Conservation (phyloP, 164 flowering plant species). For the Liriodendron chinense region DNA sequence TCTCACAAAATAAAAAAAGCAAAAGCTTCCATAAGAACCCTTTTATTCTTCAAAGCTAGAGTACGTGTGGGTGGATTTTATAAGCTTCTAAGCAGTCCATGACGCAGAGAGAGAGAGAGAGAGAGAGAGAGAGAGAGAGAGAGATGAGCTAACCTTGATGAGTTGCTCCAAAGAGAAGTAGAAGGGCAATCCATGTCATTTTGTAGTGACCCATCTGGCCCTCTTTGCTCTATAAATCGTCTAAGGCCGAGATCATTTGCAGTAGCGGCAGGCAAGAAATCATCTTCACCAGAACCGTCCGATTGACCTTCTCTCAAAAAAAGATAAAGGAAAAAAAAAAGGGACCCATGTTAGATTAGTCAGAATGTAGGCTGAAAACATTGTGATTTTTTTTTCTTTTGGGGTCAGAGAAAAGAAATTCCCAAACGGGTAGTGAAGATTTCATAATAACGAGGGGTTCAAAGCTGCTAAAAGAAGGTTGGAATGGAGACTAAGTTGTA, state of each 20-base stretch:
- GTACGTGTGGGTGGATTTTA: slow-evolving; percentile 34
- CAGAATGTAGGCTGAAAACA: neutral
- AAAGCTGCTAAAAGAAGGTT: slow-evolving; percentile 20
- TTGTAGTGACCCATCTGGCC: slow-evolving; percentile 32
- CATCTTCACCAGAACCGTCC: slow-evolving; percentile 74
- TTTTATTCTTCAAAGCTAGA: slow-evolving; percentile 32
- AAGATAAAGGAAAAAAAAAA: neutral
- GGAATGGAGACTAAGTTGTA: slow-evolving; percentile 26
- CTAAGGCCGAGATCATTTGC: slow-evolving; percentile 16
- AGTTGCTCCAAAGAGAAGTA: slow-evolving; percentile 46
- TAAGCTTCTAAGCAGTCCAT: slow-evolving; percentile 24
- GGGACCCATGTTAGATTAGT: neutral
- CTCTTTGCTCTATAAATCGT: slow-evolving; percentile 28
- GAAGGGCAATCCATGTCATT: slow-evolving; percentile 34
- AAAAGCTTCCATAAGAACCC: slow-evolving; percentile 41
- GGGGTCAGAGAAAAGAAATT: slow-evolving; percentile 12
- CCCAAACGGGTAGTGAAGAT: slow-evolving; percentile 5
- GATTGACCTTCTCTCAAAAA: slow-evolving; percentile 36
- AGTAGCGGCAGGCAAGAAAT: slow-evolving; percentile 21
- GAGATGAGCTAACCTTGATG: slow-evolving; percentile 38
- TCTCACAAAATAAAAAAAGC: slow-evolving; percentile 22
- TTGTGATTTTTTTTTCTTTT: neutral
- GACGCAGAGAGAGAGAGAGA: slow-evolving; percentile 13
- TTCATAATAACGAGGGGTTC: slow-evolving; percentile 6
- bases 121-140: neutral